phyloP scores from a whole-genome alignment of 192 early-diverging fungal genomes.

The Umbelopsis sp. region DNA sequence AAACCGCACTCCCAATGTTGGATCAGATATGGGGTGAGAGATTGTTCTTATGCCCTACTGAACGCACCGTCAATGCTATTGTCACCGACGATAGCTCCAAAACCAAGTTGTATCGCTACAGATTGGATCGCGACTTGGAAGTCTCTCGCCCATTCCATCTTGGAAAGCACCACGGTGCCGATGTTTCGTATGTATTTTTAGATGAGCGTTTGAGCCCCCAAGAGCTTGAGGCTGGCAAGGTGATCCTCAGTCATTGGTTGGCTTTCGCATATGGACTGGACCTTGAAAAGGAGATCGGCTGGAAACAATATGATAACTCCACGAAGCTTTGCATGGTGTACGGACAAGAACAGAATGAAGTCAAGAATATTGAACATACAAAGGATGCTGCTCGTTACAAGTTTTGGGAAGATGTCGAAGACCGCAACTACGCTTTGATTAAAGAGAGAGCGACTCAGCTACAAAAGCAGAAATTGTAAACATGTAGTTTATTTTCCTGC shows the following conservation, averaged over 20 bases:
- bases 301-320: neutral
- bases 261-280: neutral
- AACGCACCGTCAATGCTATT: neutral
- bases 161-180: neutral
- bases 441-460: neutral
- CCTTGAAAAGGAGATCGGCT: neutral
- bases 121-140: neutral
- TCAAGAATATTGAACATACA: neutral
- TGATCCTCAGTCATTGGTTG: neutral
- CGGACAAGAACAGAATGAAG: neutral
- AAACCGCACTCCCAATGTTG: neutral
- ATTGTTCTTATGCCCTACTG: neutral
- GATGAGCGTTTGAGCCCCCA: neutral
- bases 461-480: no score
- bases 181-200: neutral
- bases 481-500: no score
- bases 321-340: neutral
- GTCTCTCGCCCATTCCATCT: neutral
- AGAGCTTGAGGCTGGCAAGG: neutral
- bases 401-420: constrained; percentile 4
- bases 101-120: neutral
- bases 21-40: neutral
- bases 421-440: neutral
- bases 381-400: neutral
- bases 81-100: neutral